Evolutionary conservation across 2,329 filamentous ascomycete genomes (phyloP).

Genomic region (Epicoccum nigrum): DNA sequence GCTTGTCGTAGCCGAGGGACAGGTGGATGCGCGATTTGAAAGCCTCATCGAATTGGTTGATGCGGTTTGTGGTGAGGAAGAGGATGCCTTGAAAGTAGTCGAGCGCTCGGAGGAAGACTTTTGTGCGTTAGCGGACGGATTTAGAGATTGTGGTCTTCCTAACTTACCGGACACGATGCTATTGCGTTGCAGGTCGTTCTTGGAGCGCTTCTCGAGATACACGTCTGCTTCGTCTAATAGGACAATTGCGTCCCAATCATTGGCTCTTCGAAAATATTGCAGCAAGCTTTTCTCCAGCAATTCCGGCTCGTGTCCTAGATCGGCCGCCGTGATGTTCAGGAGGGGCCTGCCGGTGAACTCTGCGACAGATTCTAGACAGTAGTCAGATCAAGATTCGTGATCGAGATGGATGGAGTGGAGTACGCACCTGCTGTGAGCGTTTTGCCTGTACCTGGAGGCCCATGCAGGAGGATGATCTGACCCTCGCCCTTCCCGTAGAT

Average conservation of each 20-base stretch:
- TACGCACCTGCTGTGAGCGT: constrained; percentile 64
- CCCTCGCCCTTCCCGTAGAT: constrained; percentile 49
- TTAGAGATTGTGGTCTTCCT: neutral
- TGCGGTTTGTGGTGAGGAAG: constrained; percentile 44
- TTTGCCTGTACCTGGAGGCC: constrained; percentile 93
- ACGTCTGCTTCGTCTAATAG: constrained; percentile 49
- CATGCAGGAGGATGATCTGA: constrained; percentile 48
- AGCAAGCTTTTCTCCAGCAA: constrained; percentile 22
- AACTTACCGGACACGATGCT: constrained; percentile 33
- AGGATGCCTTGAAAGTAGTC: constrained; percentile 51
- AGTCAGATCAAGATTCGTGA: neutral
- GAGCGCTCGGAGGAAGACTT: constrained; percentile 43
- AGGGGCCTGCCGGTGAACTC: constrained; percentile 32
- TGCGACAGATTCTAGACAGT: constrained; percentile 25
- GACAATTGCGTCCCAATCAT: constrained; percentile 33
- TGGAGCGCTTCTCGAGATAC: constrained; percentile 42
- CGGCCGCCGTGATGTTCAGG: constrained; percentile 24
- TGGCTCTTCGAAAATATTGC: constrained; percentile 22
- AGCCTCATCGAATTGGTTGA: constrained; percentile 77
- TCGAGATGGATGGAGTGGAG: neutral
- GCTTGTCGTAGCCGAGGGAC: constrained; percentile 68
- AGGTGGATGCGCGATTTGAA: constrained; percentile 88
- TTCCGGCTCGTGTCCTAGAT: constrained; percentile 23
- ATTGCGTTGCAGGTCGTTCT: constrained; percentile 37
- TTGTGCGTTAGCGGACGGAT: too few species aligned